Conservation (phyloP, 2,329 filamentous ascomycete species). For the Orbilia brochopaga region DNA sequence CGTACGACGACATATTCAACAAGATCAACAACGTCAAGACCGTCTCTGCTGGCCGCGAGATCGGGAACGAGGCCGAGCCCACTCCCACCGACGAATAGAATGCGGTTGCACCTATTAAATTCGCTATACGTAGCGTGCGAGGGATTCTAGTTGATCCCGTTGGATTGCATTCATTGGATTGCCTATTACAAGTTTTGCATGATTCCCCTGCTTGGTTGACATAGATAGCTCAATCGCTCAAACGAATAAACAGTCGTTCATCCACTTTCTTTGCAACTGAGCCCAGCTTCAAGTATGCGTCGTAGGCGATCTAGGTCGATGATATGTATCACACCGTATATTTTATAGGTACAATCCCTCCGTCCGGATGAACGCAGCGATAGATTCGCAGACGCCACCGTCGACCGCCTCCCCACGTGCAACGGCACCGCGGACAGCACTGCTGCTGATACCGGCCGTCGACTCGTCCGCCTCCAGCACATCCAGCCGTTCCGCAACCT, state of each 20-base stretch:
- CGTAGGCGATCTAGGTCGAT: no score
- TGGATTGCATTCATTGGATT: no score
- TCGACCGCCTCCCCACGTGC: constrained; percentile 11
- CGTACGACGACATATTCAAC: constrained; percentile 45
- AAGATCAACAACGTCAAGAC: constrained; percentile 49
- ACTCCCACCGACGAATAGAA: not conserved
- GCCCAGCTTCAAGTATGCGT: no score
- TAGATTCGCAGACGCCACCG: constrained; percentile 13
- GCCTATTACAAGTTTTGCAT: no score
- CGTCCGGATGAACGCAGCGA: not conserved
- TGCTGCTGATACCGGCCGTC: constrained; percentile 26
- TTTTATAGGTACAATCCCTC: not conserved
- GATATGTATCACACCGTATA: no score
- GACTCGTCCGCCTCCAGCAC: constrained; percentile 8
- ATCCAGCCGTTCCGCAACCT: constrained; percentile 14
- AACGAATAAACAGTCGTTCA: no score
- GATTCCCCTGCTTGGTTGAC: no score
- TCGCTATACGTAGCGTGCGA: not conserved
- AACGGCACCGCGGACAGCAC: constrained; percentile 13
- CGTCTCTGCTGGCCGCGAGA: constrained; percentile 15
- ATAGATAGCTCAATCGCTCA: no score
- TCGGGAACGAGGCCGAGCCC: not conserved
- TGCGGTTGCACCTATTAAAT: not conserved
- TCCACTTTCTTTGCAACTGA: not conserved
- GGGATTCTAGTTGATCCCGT: not conserved